Conservation (phyloP, 495 filamentous ascomycete genomes). For the Aspergillus baeticus region DNA sequence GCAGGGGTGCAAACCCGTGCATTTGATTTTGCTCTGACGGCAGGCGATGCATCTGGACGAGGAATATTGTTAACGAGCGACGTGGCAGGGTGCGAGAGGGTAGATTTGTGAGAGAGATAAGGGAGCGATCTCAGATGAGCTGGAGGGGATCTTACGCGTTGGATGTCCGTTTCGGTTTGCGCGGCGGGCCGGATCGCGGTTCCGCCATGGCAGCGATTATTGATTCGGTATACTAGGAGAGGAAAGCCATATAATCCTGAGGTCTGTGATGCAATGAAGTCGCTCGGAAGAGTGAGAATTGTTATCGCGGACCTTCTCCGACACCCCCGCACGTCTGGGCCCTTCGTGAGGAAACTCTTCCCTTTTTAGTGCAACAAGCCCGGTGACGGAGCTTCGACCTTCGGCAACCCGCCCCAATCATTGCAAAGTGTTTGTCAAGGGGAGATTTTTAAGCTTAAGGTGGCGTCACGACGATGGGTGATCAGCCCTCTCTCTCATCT, state of each 20-base stretch:
- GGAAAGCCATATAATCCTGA: neutral
- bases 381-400: no score
- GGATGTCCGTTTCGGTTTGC: conserved; percentile 16
- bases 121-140: neutral
- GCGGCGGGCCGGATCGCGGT: neutral
- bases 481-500: no score
- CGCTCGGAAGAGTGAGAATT: neutral
- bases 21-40: conserved; percentile 41
- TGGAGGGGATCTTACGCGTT: conserved; percentile 13
- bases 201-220: neutral
- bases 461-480: no score
- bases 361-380: neutral
- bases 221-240: neutral
- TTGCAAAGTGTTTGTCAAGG: no score
- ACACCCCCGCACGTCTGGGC: neutral
- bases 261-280: neutral
- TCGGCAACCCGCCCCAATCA: no score
- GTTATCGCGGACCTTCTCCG: neutral
- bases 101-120: no score
- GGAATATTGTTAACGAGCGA: no score
- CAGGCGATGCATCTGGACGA: conserved; percentile 30
- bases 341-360: neutral
- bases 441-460: no score
- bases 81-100: no score
- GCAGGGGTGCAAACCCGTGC: conserved; percentile 33